Percentiles rank a stretch among this genome's conserved stretches.
Evolutionary conservation across 106 monocot species (phyloP).

Genomic region (Apostasia shenzhenica): DNA sequence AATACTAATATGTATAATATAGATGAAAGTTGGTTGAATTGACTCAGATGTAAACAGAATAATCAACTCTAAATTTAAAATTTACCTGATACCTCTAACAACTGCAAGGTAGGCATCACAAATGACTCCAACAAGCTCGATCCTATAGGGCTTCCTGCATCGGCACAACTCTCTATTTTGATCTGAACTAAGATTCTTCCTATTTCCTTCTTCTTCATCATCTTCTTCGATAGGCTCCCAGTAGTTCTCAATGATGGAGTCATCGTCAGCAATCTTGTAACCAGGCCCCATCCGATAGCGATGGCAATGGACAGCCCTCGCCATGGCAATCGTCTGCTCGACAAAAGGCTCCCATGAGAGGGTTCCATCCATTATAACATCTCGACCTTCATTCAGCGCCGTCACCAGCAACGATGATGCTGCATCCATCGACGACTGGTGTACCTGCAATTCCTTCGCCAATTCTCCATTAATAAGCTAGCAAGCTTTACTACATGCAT

Average conservation of each 20-base stretch:
- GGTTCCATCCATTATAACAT: conserved; percentile 93
- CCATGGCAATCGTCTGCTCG: conserved; percentile 83
- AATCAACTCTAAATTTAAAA: too few species aligned
- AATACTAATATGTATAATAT: too few species aligned
- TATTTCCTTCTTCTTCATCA: background rate
- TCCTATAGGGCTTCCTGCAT: conserved; percentile 77
- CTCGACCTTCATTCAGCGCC: conserved; percentile 86
- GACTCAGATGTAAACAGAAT: too few species aligned
- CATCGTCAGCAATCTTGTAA: conserved; percentile 57
- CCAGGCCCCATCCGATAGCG: conserved; percentile 86
- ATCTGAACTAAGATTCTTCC: background rate
- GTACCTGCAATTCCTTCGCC: conserved; percentile 42
- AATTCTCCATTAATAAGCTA: too few species aligned
- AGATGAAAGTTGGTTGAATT: too few species aligned
- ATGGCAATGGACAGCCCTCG: conserved; percentile 53
- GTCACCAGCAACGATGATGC: conserved; percentile 91
- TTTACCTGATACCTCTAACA: conserved; percentile 81
- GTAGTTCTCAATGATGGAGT: conserved; percentile 53
- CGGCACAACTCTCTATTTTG: background rate
- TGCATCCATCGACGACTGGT: conserved; percentile 85
- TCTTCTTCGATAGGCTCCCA: conserved; percentile 62
- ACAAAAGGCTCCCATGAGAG: conserved; percentile 96
- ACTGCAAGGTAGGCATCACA: conserved; percentile 93
- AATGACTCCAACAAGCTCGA: conserved; percentile 86
- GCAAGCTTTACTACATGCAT: too few species aligned